Evolutionary conservation across 352 stramenopile genomes (phyloP).

Genomic region (Lagenidium sp.): DNA sequence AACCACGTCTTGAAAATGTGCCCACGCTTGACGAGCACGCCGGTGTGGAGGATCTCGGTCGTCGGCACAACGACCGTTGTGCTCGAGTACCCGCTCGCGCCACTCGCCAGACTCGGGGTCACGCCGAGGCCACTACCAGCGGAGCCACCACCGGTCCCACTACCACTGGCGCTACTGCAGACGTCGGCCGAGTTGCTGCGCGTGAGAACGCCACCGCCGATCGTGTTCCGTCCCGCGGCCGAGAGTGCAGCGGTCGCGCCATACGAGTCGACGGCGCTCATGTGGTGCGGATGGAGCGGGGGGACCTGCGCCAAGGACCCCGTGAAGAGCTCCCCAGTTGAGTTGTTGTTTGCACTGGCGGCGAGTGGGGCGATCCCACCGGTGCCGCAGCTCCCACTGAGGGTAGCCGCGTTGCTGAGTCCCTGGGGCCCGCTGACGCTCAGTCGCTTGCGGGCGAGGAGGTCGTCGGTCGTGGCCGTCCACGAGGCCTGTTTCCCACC

Average conservation of each 20-base stretch:
- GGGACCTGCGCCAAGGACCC: constrained; percentile 1
- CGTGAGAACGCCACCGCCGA: constrained; percentile 5
- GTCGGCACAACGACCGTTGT: constrained; percentile 9
- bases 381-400: too few relatives aligned
- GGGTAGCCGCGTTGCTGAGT: too few relatives aligned
- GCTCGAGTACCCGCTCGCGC: too few relatives aligned
- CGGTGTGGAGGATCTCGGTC: constrained; percentile 50
- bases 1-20: constrained; percentile 77
- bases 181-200: constrained; percentile 3
- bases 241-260: not conserved
- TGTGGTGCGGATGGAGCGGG: constrained; percentile 14
- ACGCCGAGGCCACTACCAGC: too few relatives aligned
- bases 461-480: constrained; percentile 1
- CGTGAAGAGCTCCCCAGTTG: too few relatives aligned
- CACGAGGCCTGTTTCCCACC: constrained; percentile 11
- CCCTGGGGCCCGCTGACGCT: constrained; percentile 4
- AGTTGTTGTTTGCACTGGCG: too few relatives aligned
- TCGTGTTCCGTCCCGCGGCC: not conserved
- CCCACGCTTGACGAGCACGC: constrained; percentile 50
- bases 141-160: too few relatives aligned
- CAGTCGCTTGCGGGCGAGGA: constrained; percentile 10
- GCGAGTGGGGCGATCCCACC: too few relatives aligned
- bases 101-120: too few relatives aligned
- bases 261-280: constrained; percentile 8
- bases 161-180: constrained; percentile 4